Conservation (phyloP, 768 basidiomycete species). For the Bullera alba region DNA sequence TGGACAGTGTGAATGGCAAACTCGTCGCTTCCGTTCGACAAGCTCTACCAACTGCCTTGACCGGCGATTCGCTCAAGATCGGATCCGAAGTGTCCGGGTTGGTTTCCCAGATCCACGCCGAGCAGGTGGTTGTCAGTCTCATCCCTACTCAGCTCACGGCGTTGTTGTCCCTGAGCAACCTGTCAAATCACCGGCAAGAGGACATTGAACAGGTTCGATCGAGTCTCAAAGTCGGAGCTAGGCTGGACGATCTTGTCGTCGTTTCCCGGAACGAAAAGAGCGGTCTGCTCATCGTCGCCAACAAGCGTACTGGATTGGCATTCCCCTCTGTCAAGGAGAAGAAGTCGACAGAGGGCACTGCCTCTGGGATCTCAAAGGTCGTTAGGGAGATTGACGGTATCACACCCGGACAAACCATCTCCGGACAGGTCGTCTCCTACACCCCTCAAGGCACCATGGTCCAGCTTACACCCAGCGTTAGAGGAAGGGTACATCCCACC, state of each 20-base stretch:
- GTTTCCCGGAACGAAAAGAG: conserved; percentile 81
- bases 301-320: conserved; percentile 15
- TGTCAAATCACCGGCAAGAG: conserved; percentile 71
- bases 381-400: conserved; percentile 61
- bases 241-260: conserved; percentile 71
- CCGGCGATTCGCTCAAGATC: conserved; percentile 37
- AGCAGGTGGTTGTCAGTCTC: conserved; percentile 70
- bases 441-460: conserved; percentile 65
- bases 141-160: conserved; percentile 65
- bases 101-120: conserved; percentile 74
- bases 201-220: conserved; percentile 61
- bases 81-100: conserved; percentile 37
- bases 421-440: conserved; percentile 72
- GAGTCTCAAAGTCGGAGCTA: conserved; percentile 61
- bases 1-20: conserved; percentile 56
- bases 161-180: conserved; percentile 75
- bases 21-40: conserved; percentile 83
- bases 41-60: conserved; percentile 52
- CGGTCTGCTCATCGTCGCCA: conserved; percentile 61
- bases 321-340: background rate
- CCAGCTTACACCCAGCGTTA: conserved; percentile 64
- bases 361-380: conserved; percentile 13
- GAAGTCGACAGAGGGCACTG: conserved; percentile 25
- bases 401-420: conserved; percentile 63
- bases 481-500: conserved; percentile 72